These are phyloP conservation scores for Magnolia officinalis DNA, from an alignment of 164 flowering plant genomes.

Conservation along the genomic window DNA sequence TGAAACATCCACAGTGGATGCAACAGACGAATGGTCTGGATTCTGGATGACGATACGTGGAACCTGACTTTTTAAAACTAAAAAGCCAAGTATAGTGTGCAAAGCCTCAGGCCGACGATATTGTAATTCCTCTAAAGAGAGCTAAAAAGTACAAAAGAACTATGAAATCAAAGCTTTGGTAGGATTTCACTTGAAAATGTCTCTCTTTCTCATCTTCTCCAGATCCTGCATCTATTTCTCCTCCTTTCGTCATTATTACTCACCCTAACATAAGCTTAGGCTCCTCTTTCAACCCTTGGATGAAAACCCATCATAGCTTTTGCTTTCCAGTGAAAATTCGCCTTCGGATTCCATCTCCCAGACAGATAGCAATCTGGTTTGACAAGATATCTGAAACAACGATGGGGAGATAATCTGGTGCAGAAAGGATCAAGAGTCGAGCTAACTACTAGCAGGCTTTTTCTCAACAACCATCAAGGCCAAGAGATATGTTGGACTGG, in stretches of 20 bases:
- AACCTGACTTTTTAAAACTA: no score
- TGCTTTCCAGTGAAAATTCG: slow-evolving; percentile 33
- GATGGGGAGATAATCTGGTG: slow-evolving; percentile 22
- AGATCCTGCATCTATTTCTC: no score
- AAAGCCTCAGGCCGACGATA: no score
- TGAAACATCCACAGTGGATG: no score
- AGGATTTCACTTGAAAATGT: no score
- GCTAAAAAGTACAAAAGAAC: no score
- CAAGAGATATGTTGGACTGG: not conserved
- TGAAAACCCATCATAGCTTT: slow-evolving; percentile 14
- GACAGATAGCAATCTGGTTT: slow-evolving; percentile 31
- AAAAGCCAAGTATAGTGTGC: no score
- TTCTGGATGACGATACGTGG: no score
- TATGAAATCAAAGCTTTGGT: no score
- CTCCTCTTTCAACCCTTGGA: slow-evolving; percentile 16
- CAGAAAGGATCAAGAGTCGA: slow-evolving; percentile 27
- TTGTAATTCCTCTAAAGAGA: no score
- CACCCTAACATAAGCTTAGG: slow-evolving; percentile 19
- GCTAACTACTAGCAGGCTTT: slow-evolving; percentile 20
- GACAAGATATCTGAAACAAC: slow-evolving; percentile 30
- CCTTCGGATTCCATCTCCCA: slow-evolving; percentile 27
- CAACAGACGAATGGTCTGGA: no score
- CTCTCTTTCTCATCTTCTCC: no score
- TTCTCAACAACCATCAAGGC: slow-evolving; percentile 23
- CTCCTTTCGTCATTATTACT: slow-evolving; percentile 12